These are phyloP conservation scores for Begonia peltatifolia DNA, from an alignment of 306 rosid genomes.

Conservation along the genomic window DNA sequence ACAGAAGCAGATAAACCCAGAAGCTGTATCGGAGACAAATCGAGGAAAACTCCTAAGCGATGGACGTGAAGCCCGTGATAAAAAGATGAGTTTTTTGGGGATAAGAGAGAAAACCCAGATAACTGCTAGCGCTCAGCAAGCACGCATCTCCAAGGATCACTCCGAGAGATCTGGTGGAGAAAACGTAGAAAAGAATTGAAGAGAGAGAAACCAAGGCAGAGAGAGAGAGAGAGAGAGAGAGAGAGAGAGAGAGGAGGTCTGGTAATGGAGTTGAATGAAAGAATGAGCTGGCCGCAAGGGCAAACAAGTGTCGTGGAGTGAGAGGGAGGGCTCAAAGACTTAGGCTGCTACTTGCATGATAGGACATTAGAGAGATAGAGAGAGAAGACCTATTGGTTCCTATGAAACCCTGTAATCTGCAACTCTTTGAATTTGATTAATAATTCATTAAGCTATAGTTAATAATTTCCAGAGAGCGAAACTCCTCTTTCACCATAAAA, in stretches of 20 bases:
- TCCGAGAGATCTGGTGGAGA: constrained; percentile 62
- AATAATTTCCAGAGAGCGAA: no score
- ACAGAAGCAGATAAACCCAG: constrained; percentile 13
- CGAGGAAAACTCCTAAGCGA: constrained; percentile 15
- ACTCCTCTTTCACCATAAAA: no score
- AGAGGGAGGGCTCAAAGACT: constrained; percentile 16
- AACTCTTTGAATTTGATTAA: not conserved
- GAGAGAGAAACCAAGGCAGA: not conserved
- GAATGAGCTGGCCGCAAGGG: constrained; percentile 59
- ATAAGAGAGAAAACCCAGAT: constrained; percentile 6
- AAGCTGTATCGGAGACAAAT: constrained; percentile 14
- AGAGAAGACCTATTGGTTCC: constrained; percentile 12
- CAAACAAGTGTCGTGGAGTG: constrained; percentile 44
- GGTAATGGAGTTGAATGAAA: constrained; percentile 36
- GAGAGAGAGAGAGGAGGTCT: constrained; percentile 14
- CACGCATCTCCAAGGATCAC: constrained; percentile 35
- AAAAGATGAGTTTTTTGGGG: constrained; percentile 11
- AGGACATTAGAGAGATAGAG: constrained; percentile 35
- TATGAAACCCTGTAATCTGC: constrained; percentile 1
- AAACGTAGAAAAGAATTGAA: constrained; percentile 22
- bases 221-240: constrained; percentile 10
- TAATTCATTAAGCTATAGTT: no score
- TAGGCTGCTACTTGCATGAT: constrained; percentile 59
- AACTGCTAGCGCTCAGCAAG: constrained; percentile 13
- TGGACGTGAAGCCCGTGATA: not conserved